Base-by-base conservation (phyloP, 345 rosid species). In the Conringia planisiliqua region DNA sequence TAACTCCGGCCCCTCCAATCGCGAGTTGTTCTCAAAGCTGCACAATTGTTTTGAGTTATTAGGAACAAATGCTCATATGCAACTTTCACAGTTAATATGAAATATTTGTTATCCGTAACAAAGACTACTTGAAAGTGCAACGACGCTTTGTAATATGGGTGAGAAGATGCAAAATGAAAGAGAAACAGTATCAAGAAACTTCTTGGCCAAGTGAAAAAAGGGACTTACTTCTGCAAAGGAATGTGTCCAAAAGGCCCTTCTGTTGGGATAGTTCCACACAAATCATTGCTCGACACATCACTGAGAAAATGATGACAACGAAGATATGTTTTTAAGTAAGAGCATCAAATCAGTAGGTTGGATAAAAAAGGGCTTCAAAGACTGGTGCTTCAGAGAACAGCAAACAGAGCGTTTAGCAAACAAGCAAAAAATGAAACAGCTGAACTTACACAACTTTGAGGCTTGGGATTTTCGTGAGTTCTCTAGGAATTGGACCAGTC, bases 241-340 rank as follows among this genome's bases (percentile, higher is more conserved):
- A 94, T 87, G 83, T 81, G 96, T 80, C 83, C 85, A 77, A 95
- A 95, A 56, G 99, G 93, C 44, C 99, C 97, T 5, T 46, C 80
- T 48, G 97, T 84, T 73, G 99, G 97, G 82, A 95, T 92, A 62
- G 99, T 92, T 78, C 99, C 99, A 73, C 99, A 95, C 39, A 95
- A 74, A 83, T 92, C 79, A 84, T 95, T 95, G 83, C 62, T 89
- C 2, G 99, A 84, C 51, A 92, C 96, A 78, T 95, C 97, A 62
- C 99, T 95, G 82, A 18, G 64, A 68, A 36, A 77, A 66, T 47
- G 60, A 79, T 46, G 58, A 76, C 44, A 72, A 72, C 48, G 24
- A 66, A 29, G 13, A 24, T 4, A 38, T 7, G 26, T 48, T 20
- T 16, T 2, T 14, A 39, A 36, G 43, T 3, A 70, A 18, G 12